A percentile compares a stretch with the other conserved stretches of the same genome.
phyloP scores from a whole-genome alignment of 2,329 filamentous ascomycete species.

The Talaromyces sp. region DNA sequence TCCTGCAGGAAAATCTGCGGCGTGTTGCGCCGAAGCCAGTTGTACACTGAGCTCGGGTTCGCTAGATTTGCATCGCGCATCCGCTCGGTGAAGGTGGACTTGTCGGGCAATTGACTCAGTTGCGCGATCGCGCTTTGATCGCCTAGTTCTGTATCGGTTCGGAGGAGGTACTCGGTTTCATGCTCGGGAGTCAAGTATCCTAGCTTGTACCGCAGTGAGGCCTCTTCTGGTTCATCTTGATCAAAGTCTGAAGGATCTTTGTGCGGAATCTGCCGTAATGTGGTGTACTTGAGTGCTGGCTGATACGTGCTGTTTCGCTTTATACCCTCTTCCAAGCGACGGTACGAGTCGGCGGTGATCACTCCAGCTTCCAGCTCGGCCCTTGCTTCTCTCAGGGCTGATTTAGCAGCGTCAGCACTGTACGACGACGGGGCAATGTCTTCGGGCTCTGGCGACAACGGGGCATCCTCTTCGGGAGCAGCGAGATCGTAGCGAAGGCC shows the following conservation, averaged over 20 bases:
- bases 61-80: constrained; percentile 55
- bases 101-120: constrained; percentile 35
- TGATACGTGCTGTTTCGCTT: constrained; percentile 35
- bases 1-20: constrained; percentile 82
- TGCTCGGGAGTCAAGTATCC: constrained; percentile 42
- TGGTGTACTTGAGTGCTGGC: constrained; percentile 28
- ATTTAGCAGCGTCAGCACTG: constrained; percentile 27
- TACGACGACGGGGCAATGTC: constrained; percentile 27
- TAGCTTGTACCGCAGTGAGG: constrained; percentile 25
- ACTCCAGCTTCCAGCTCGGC: constrained; percentile 30
- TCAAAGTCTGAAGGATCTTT: constrained; percentile 1
- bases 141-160: constrained; percentile 37
- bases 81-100: constrained; percentile 44
- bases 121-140: constrained; percentile 49
- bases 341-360: constrained; percentile 31
- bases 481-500: constrained; percentile 70
- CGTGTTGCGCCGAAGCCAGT: constrained; percentile 84
- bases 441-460: constrained; percentile 36
- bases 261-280: constrained; percentile 28
- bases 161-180: constrained; percentile 38
- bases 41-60: constrained; percentile 90
- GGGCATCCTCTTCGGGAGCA: constrained; percentile 38
- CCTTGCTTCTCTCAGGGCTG: constrained; percentile 35
- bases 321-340: constrained; percentile 34
- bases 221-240: constrained; percentile 14